Conservation (phyloP, 148 eudicot species). For the Gaultheria prostrata region DNA sequence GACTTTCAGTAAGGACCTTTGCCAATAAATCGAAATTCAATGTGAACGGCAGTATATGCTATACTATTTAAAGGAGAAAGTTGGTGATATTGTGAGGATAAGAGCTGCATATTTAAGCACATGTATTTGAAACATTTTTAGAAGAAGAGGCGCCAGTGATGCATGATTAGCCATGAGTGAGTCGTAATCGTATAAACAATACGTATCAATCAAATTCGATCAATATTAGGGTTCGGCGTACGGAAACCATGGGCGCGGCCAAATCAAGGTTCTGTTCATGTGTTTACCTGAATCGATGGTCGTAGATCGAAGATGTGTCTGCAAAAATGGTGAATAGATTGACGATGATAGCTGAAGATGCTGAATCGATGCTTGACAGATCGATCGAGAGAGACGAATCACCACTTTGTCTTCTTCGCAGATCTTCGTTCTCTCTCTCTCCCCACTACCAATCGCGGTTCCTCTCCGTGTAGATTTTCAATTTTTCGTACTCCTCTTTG, state of each 20-base stretch:
- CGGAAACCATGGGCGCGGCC: no score
- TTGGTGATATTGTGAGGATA: neutral
- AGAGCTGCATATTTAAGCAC: neutral
- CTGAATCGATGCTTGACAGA: neutral
- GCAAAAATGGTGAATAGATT: no score
- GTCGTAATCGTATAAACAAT: neutral
- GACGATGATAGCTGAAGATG: no score
- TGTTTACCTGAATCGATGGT: no score
- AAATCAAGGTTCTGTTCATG: no score
- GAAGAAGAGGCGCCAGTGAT: neutral
- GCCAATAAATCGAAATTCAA: neutral
- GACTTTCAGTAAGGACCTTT: neutral
- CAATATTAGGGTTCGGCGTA: neutral
- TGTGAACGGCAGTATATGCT: neutral
- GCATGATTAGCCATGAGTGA: neutral
- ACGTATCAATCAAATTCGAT: neutral
- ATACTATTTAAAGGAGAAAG: neutral
- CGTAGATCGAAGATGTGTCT: no score
- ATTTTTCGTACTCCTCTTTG: neutral
- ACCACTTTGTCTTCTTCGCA: neutral
- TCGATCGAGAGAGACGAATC: neutral
- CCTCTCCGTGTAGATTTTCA: neutral
- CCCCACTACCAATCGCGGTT: neutral
- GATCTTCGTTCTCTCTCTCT: neutral
- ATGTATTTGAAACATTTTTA: neutral